Conservation (phyloP, 1,284 basidiomycete genomes). For the Fistulina hepatica region DNA sequence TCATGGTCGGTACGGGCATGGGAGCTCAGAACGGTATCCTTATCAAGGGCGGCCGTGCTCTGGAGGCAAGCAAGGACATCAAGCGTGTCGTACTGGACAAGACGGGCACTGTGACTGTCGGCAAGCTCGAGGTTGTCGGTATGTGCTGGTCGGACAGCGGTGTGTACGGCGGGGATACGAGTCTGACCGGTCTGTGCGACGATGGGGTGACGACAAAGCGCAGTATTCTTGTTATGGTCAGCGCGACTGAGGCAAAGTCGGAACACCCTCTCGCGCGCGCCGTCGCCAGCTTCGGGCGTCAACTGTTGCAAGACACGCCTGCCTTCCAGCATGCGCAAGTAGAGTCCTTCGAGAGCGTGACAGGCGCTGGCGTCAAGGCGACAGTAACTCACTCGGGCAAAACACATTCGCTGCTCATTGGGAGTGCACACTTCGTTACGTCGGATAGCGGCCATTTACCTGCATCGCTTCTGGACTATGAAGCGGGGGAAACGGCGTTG, state of each 20-base stretch:
- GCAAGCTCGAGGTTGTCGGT: conserved; percentile 56
- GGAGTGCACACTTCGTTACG: conserved; percentile 62
- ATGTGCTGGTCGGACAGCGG: too few relatives aligned
- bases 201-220: conserved; percentile 53
- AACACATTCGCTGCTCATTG: conserved; percentile 57
- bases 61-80: conserved; percentile 84
- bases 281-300: conserved; percentile 72
- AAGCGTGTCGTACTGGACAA: conserved; percentile 88
- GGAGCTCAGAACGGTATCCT: conserved; percentile 96
- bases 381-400: conserved; percentile 37
- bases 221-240: conserved; percentile 70
- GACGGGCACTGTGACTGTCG: conserved; percentile 93
- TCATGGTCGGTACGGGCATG: conserved; percentile 99
- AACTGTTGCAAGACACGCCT: conserved; percentile 42
- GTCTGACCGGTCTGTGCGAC: conserved; percentile 41
- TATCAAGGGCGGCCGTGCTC: conserved; percentile 92
- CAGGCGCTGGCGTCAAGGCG: conserved; percentile 84
- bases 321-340: too few relatives aligned
- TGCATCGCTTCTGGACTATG: conserved; percentile 48
- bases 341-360: conserved; percentile 74
- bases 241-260: conserved; percentile 80
- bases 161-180: conserved; percentile 37
- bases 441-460: conserved; percentile 43
- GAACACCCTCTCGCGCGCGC: conserved; percentile 96
- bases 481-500: conserved; percentile 49